A percentile compares a stretch with the other conserved stretches of the same genome.
phyloP scores from a whole-genome alignment of 2,329 filamentous ascomycete genomes.

The Ceratocystis harringtonii region DNA sequence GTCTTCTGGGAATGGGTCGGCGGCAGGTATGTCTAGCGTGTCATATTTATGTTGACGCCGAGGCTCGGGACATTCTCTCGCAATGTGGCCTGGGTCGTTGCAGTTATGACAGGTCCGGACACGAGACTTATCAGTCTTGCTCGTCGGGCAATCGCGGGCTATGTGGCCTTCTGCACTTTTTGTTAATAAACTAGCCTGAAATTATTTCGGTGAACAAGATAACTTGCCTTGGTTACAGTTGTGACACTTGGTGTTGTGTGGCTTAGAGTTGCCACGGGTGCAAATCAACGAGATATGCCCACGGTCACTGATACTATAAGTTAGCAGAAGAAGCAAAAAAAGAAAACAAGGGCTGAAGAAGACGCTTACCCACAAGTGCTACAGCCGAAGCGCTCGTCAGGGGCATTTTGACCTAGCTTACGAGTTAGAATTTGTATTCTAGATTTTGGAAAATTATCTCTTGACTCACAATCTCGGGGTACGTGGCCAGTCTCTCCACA shows the following conservation, averaged over 20 bases:
- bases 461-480: background rate
- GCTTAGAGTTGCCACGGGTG: background rate
- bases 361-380: background rate
- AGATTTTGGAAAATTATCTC: background rate
- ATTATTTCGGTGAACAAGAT: background rate
- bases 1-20: background rate
- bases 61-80: constrained; percentile 44
- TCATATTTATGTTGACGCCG: background rate
- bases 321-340: background rate
- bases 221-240: background rate
- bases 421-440: background rate
- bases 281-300: background rate
- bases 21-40: background rate
- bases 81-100: constrained; percentile 45
- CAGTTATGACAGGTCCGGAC: constrained; percentile 52
- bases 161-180: background rate
- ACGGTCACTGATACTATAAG: background rate
- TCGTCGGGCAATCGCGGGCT: background rate
- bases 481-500: background rate
- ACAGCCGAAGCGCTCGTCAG: background rate
- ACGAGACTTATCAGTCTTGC: constrained; percentile 19
- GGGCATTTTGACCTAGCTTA: background rate
- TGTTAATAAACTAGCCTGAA: background rate
- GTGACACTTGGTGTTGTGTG: background rate
- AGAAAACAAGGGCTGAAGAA: background rate